These are phyloP conservation scores for Phytophthora quininea DNA, from an alignment of 352 stramenopile species.

Conservation along the genomic window DNA sequence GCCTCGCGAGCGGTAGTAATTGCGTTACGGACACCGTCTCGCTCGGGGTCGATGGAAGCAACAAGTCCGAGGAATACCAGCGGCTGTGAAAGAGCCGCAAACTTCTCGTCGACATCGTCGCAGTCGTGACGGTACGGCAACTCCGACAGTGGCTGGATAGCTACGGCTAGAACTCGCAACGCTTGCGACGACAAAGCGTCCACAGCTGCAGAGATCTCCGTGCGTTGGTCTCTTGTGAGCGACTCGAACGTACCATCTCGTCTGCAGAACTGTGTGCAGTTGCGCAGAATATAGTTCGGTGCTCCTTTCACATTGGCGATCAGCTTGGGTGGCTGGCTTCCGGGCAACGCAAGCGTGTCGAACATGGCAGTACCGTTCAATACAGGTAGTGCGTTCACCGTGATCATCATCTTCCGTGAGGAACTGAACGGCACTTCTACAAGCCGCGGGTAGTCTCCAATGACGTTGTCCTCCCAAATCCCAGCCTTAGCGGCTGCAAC, in stretches of 20 bases:
- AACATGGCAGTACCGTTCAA: constrained; percentile 39
- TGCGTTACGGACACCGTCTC: constrained; percentile 63
- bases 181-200: constrained; percentile 77
- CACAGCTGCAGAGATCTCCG: constrained; percentile 61
- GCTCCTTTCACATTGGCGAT: constrained; percentile 71
- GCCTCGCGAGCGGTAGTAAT: constrained; percentile 53
- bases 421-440: constrained; percentile 95
- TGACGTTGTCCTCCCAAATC: constrained; percentile 60
- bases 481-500: constrained; percentile 74
- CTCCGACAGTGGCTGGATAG: constrained; percentile 70
- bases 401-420: constrained; percentile 95
- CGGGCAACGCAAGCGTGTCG: constrained; percentile 42
- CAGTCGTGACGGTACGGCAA: constrained; percentile 50
- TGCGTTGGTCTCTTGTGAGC: constrained; percentile 48
- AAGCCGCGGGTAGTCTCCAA: constrained; percentile 69
- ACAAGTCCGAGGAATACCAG: constrained; percentile 94
- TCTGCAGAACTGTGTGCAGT: constrained; percentile 62
- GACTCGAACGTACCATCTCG: constrained; percentile 55
- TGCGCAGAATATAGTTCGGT: constrained; percentile 74
- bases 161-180: constrained; percentile 90
- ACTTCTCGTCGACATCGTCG: constrained; percentile 77
- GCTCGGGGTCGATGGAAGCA: constrained; percentile 89
- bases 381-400: constrained; percentile 57
- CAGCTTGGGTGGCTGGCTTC: constrained; percentile 43
- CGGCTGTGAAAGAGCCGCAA: constrained; percentile 60